Evolutionary conservation across 2,329 filamentous ascomycete species (phyloP), one percentile per base, ranked within the genome.

Genomic region (Lecanicillium sp.): DNA sequence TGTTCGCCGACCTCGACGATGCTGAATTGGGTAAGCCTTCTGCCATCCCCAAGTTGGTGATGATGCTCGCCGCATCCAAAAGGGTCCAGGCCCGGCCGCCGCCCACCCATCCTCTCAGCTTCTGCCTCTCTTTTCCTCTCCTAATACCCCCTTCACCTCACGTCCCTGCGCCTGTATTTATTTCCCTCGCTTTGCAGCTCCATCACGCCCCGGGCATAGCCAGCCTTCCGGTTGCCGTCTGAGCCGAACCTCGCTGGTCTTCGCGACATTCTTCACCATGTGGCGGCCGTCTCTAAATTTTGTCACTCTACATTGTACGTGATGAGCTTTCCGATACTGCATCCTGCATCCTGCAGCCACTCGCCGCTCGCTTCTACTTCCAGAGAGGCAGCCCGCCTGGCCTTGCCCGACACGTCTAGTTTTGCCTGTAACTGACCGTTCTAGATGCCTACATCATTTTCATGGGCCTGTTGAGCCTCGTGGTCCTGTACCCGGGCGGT

Each of bases 401-500:
- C 27, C 14, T 29, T 8, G 7, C 27, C 14, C 27, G 14, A 29
- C 7, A 14, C 27, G 32, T 5, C n/a, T 35, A n/a, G 12, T 6
- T 35, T 35, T 9, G 35, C 10, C 9, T 5, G 6, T 5, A 14
- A 11, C 9, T 20, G 19, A 24, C 19, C 21, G 36, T 7, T 23
- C 33, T 39, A 51, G 51, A 53, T 42, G 43, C 43, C 14, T 53
- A 49, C 37, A 51, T 53, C 32, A 48, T 51, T 23, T 45, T 51
- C 10, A 40, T 44, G 20, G 29, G 41, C 21, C 21, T 51, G 14
- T 29, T 51, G 26, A 26, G 20, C 30, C 32, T 53, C 23, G 23
- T 37, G 3, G 32, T 53, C 24, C 27, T 53, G 20, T 47, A 49
- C 30, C 36, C 51, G 32, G 20, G 41, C n/a, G 67, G 67, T 23